phyloP scores from a whole-genome alignment of 1,284 basidiomycete genomes.

The Ceratobasidium sp. region DNA sequence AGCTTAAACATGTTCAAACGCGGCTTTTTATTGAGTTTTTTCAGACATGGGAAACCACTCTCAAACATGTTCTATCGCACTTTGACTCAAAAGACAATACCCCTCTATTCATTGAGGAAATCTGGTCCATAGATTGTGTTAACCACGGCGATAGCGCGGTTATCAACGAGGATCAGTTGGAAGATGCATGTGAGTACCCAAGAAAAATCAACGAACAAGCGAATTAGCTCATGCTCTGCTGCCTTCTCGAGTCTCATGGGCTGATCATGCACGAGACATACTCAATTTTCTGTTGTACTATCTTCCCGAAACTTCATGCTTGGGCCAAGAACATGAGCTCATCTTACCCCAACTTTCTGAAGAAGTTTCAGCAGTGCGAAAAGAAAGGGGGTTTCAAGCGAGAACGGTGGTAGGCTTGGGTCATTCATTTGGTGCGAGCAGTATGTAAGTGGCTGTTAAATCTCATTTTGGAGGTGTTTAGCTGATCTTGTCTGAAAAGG shows the following conservation, averaged over 20 bases:
- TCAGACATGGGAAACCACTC: constrained; percentile 73
- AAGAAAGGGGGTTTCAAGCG: constrained; percentile 58
- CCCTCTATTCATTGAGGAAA: constrained; percentile 66
- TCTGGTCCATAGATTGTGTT: constrained; percentile 81
- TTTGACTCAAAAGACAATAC: constrained; percentile 17
- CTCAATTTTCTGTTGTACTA: constrained; percentile 72
- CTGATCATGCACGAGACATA: constrained; percentile 76
- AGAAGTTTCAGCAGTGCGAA: constrained; percentile 59
- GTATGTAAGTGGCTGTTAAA: constrained; percentile 61
- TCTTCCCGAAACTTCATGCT: constrained; percentile 56
- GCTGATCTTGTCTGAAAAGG: constrained; percentile 53
- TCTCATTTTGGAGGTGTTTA: constrained; percentile 17
- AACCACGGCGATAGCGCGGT: constrained; percentile 81
- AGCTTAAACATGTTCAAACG: constrained; percentile 46
- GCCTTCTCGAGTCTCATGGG: constrained; percentile 67
- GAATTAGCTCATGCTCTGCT: constrained; percentile 14
- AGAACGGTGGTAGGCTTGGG: constrained; percentile 73
- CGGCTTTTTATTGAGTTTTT: neutral
- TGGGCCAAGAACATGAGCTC: constrained; percentile 49
- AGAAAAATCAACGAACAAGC: constrained; percentile 5
- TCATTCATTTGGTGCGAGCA: constrained; percentile 84
- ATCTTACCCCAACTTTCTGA: constrained; percentile 63
- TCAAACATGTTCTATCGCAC: constrained; percentile 58
- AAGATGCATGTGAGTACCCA: constrained; percentile 63
- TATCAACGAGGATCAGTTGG: constrained; percentile 67